Evolutionary conservation across 345 rosid genomes (phyloP), one percentile per base, ranked within the genome.

Genomic region (Eutrema yunnanense): DNA sequence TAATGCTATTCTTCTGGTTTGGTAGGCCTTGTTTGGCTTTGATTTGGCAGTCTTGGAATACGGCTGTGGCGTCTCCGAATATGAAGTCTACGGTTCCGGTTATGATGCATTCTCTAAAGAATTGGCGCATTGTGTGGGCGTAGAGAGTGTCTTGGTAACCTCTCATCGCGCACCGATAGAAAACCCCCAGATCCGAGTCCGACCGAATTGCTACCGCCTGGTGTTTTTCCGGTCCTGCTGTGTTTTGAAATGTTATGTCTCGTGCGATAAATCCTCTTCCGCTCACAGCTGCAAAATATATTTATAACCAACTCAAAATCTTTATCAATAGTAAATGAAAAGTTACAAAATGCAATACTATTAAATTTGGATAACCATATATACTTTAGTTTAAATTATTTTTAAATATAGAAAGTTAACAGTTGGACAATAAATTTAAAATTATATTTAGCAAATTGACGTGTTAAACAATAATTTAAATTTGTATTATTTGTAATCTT

Each of bases 61-160:
- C 80, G 0, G 80, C 96, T 0, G 86, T 60, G 4, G 79, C 99
- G 10, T 91, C 92, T 0, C 99, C 99, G 13, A 88, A 94, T 14
- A 94, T 88, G 84, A 91, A 94, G 43, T 94, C 99, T 13, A 92
- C 77, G 0, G 97, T 94, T 6, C 99, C 99, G 0, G 84, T 74
- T 81, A 94, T 84, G 46, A 79, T 81, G 74, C 98, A 94, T 26
- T 94, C 96, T 0, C 96, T 85, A 73, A 63, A 94, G 72, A 94
- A 94, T 22, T 94, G 98, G 5, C 98, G 92, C 87, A 89, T 85
- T 12, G 96, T 74, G 83, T 93, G 98, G 3, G 86, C 87, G 64
- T 90, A 90, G 41, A 93, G 87, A 2, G 98, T 82, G 66, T 93
- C 98, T 71, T 93, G 98, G 77, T 89, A 90, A 6, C 97, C 97